Conservation (phyloP, 2,329 filamentous ascomycete genomes). For the Aspergillus caelatus region DNA sequence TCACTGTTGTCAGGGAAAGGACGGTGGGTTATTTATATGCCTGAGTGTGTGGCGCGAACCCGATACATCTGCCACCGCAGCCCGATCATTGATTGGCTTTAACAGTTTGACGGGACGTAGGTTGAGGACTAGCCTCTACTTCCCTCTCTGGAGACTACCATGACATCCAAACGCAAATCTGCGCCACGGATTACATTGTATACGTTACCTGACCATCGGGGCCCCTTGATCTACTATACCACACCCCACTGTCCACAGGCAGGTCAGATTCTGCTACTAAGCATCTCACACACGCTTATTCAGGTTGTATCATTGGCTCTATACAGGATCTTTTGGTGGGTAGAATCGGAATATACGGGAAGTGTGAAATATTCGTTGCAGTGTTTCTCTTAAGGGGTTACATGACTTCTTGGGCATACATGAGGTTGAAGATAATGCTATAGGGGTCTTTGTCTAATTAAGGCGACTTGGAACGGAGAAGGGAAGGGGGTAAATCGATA, state of each 20-base stretch:
- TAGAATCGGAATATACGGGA: conserved; percentile 25
- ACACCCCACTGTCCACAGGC: background rate
- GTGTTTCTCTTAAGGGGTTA: conserved; percentile 39
- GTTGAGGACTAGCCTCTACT: too few species aligned
- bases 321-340: conserved; percentile 31
- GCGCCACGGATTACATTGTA: background rate
- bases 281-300: conserved; percentile 10
- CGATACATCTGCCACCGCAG: background rate
- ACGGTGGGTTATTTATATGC: too few species aligned
- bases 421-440: conserved; percentile 35
- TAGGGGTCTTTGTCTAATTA: conserved; percentile 43
- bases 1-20: too few species aligned
- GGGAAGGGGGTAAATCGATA: conserved; percentile 10
- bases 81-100: background rate
- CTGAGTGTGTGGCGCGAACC: background rate
- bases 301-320: conserved; percentile 26
- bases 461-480: conserved; percentile 27
- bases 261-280: background rate
- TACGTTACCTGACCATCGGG: background rate
- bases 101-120: background rate
- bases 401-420: conserved; percentile 48
- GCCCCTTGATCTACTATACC: background rate
- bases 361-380: conserved; percentile 33
- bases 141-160: background rate
- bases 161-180: background rate